Base-by-base conservation (phyloP, 1,139 yeast species). In the Taphrina confusa region DNA sequence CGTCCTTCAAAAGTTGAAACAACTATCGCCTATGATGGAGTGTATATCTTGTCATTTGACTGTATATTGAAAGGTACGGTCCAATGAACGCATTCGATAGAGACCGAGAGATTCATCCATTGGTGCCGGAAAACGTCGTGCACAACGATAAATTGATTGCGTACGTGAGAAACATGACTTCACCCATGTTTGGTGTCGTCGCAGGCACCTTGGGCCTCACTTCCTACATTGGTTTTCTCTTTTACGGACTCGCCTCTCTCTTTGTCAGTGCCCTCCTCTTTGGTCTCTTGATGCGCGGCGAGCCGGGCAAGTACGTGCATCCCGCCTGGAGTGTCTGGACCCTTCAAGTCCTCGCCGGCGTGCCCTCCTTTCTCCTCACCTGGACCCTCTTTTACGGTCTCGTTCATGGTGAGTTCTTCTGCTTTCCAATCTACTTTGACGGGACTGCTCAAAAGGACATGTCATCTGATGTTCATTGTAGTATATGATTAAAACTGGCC, bases 141-240 rank as follows among this genome's bases (percentile, higher is more conserved):
- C 60, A 56, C 33, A 56, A 56, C 8, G 51, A 46, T 14, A 40
- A 55, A 36, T 22, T 31, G 20, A 33, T 60, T 23, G 44, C 60
- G 25, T 55, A 39, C 34, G 60, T 60, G 28, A 31, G 62, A 30
- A 60, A 60, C 46, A 39, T 60, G 57, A 55, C 62, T 4, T 49
- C 55, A 6, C 55, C 60, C 45, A 28, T 60, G n/a, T 46, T 55
- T 27, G 62, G 62, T 12, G 54, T 47, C 31, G 54, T 51, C 12
- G 60, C 62, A 5, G 62, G 62, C n/a, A 56, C 57, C 23, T 31
- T 60, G 39, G 62, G 62, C 20, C 42, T 60, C 34, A 60, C 62
- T 4, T 57, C 60, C 30, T 47, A 36, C 27, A n/a, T 20, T n/a
- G 62, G 62, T 8, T 44, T 60, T 42, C 14, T 25, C 30, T 34